Base-by-base conservation (phyloP, 192 early-diverging fungal species). In the Podila clonocystis region DNA sequence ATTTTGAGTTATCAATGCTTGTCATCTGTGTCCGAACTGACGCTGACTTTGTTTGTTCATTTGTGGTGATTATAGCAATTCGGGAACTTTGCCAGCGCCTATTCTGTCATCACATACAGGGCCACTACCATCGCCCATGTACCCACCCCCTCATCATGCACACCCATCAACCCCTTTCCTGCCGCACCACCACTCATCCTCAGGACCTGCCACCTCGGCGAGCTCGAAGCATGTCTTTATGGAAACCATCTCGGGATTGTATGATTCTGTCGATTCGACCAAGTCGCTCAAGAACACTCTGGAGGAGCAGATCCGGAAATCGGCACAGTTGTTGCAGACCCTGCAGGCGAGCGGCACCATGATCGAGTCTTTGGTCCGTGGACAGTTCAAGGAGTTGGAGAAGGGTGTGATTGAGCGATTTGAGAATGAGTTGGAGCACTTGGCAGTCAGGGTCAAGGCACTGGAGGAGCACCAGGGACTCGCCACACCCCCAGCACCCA, bases 281-380 rank as follows among this genome's bases (percentile, higher is more conserved):
- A 73, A 83, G 7, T 84, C 85, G 6, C 82, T 95, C 11, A 88
- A 88, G 50, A 33, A 74, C 17, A 91, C 91, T 11, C 82, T 95
- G 58, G 91, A 93, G 70, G 93, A 93, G 58, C 93, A 95, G 79
- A 91, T 95, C 63, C 84, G 94, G 29, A 87, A 89, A 64, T 91
- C 92, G 3, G 80, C 88, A 15, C 84, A 91, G 6, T 78, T 95
- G 33, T 84, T 95, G 24, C 92, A 94, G 63, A 93, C 93, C 4
- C 83, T 95, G 24, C 93, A 94, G 72, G 79, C 90, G 9, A 85
- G 84, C 11, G 90, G 90, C 5, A 87, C 88, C 22, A 93, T 93
- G 90, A 92, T 95, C 50, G 94, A 95, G 74, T 88, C 88, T n/a
- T 86, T 95, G 49, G 92, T 95, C 22, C 82, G 90, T 29, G 82